Evolutionary conservation across 2,329 filamentous ascomycete species (phyloP).

Genomic region (Verruconis gallopava): DNA sequence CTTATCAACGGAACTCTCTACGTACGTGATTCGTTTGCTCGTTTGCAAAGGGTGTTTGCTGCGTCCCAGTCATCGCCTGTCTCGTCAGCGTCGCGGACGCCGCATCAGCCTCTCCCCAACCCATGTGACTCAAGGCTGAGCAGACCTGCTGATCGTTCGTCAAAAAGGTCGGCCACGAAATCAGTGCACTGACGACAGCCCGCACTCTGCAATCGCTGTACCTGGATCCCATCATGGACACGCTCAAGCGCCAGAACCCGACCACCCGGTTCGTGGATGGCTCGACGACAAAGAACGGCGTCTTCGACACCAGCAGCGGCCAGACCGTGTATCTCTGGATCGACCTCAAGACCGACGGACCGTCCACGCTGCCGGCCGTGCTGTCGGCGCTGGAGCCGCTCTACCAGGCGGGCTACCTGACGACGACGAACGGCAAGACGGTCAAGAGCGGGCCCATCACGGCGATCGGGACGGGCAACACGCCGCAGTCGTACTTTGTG

Average conservation of each 20-base stretch:
- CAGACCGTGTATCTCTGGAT: conserved; percentile 54
- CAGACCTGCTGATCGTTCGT: neutral
- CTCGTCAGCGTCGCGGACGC: neutral
- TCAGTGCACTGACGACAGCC: conserved; percentile 35
- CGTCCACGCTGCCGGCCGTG: conserved; percentile 42
- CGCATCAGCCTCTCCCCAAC: neutral
- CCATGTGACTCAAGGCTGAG: neutral
- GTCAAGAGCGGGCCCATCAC: conserved; percentile 41
- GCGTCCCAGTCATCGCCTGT: neutral
- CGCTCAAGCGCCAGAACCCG: conserved; percentile 44
- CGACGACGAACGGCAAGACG: conserved; percentile 35
- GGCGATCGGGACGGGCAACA: conserved; percentile 50
- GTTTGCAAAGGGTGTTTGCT: no score
- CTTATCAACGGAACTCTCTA: conserved; percentile 42
- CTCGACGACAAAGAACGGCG: conserved; percentile 40
- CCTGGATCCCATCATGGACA: conserved; percentile 44
- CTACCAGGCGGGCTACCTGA: conserved; percentile 39
- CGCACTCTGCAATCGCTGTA: conserved; percentile 47
- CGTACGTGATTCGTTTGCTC: conserved; percentile 30
- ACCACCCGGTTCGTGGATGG: conserved; percentile 33
- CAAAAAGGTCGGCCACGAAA: conserved; percentile 41
- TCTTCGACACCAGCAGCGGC: conserved; percentile 42
- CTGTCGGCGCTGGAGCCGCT: conserved; percentile 44
- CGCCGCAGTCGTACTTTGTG: conserved; percentile 33
- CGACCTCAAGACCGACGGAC: conserved; percentile 47